These are phyloP conservation scores for Bryoerythrophyllum caledonicum DNA, from an alignment of 225 moss, liverwort and hornwort species.

Conservation along the genomic window DNA sequence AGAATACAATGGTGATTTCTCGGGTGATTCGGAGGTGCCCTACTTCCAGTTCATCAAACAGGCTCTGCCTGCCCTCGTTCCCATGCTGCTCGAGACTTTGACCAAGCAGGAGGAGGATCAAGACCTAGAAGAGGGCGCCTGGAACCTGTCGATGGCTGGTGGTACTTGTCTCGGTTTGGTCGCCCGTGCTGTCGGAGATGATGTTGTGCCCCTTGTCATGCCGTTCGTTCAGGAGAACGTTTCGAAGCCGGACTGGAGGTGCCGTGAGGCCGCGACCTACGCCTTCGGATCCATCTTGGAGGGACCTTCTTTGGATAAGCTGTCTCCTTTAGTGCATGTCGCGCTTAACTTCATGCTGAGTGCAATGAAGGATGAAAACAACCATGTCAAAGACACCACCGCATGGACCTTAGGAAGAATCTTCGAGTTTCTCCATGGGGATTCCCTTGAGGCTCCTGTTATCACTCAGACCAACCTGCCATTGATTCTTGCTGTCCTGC, in stretches of 20 bases:
- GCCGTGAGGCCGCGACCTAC: conserved; percentile 58
- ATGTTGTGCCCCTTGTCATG: conserved; percentile 61
- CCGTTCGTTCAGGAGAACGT: conserved; percentile 58
- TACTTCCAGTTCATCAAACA: conserved; percentile 60
- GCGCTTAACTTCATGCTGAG: conserved; percentile 58
- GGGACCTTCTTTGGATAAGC: conserved; percentile 52
- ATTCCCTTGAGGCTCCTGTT: conserved; percentile 51
- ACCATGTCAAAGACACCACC: conserved; percentile 63
- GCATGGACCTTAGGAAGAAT: conserved; percentile 63
- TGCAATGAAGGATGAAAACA: conserved; percentile 66
- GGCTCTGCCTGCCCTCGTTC: conserved; percentile 55
- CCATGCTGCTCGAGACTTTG: conserved; percentile 59
- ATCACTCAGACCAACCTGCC: conserved; percentile 49
- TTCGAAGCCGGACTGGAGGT: conserved; percentile 50
- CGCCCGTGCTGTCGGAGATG: conserved; percentile 62
- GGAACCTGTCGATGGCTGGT: conserved; percentile 64
- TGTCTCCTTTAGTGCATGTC: conserved; percentile 49
- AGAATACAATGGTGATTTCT: conserved; percentile 53
- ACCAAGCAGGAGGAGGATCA: conserved; percentile 69
- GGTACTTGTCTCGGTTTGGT: conserved; percentile 60
- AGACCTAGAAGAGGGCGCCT: conserved; percentile 61
- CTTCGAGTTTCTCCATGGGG: conserved; percentile 59
- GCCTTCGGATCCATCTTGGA: conserved; percentile 64
- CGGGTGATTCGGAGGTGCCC: conserved; percentile 58
- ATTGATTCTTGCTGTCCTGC: conserved; percentile 43